Base-by-base conservation (phyloP, 441 rosid genomes). In the Viola pubescens region DNA sequence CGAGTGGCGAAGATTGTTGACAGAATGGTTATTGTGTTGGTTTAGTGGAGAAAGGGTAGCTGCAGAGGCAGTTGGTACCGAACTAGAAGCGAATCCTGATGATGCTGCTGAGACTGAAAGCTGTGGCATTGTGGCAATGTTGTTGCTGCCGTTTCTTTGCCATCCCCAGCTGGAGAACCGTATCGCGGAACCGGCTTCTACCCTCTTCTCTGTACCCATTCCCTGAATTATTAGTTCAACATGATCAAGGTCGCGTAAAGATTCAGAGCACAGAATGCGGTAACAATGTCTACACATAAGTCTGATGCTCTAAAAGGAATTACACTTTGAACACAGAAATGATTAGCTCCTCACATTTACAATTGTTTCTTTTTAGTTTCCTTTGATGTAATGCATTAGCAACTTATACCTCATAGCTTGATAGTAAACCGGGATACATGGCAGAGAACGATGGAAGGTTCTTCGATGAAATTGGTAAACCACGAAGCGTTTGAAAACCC, bases 101-200 rank as follows among this genome's bases (percentile, higher is more conserved):
- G 96, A 91, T 88, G 95, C 98, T 91, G 95, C 98, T 91, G 96
- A 95, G 38, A 56, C 45, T 9, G 72, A 61, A 44, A 77, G 58
- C 45, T 61, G 40, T 48, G 74, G 66, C 16, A 68, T 19, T 9
- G 60, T 3, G 10, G 62, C 60, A 37, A 26, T 39, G 11, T 48
- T 59, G n/a, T 44, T 52, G 48, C 63, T 63, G 54, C 72, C 47
- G 11, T 26, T 73, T 37, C 64, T 53, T 55, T 67, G 67, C 83
- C 75, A 77, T 62, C 61, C 58, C 62, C 72, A 59, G 58, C 53
- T 72, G 3, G 94, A 79, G 88, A 81, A 82, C 81, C 88, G 81
- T 71, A 82, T 77, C 72, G 87, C 82, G 81, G 89, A 89, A 81
- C 81, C 89, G 70, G 80, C 73, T 61, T 67, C 74, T 1, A 40